Evolutionary conservation across 768 basidiomycete species (phyloP).

Genomic region (Kwoniella sp.): DNA sequence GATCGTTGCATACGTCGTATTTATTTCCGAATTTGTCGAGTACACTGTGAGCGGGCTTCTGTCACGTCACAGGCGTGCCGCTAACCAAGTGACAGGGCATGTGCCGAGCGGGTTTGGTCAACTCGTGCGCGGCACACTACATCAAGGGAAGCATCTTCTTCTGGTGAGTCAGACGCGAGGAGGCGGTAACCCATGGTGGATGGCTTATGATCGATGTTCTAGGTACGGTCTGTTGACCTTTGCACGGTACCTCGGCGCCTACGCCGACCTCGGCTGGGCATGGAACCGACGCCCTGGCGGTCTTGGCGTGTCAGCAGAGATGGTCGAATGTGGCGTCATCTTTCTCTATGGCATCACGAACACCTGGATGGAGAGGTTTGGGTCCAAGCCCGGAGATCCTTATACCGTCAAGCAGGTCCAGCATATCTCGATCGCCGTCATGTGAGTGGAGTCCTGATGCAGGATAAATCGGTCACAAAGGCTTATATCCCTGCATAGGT

Average conservation of each 20-base stretch:
- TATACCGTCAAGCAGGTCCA: slow-evolving; percentile 88
- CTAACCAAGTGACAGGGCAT: slow-evolving; percentile 55
- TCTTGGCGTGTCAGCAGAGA: slow-evolving; percentile 45
- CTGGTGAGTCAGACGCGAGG: slow-evolving; percentile 49
- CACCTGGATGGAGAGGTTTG: slow-evolving; percentile 96
- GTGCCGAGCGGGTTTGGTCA: slow-evolving; percentile 71
- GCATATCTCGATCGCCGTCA: slow-evolving; percentile 79
- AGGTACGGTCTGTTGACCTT: slow-evolving; percentile 78
- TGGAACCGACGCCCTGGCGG: slow-evolving; percentile 62
- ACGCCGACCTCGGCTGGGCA: slow-evolving; percentile 83
- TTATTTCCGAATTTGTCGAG: slow-evolving; percentile 66
- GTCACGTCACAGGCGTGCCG: neutral
- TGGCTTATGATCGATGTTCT: neutral
- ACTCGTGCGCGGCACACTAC: slow-evolving; percentile 72
- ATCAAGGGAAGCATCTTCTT: slow-evolving; percentile 88
- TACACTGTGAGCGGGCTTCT: slow-evolving; percentile 57
- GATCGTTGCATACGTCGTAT: slow-evolving; percentile 64
- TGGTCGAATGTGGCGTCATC: slow-evolving; percentile 55
- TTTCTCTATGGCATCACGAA: slow-evolving; percentile 86
- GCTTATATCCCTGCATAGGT: slow-evolving; percentile 58
- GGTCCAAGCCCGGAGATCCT: slow-evolving; percentile 71
- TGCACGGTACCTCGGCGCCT: slow-evolving; percentile 89
- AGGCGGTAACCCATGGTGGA: neutral
- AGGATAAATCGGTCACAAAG: neutral
- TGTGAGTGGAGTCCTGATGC: slow-evolving; percentile 49